Conservation (phyloP, 1,284 basidiomycete species). For the Ceratobasidium sp. region DNA sequence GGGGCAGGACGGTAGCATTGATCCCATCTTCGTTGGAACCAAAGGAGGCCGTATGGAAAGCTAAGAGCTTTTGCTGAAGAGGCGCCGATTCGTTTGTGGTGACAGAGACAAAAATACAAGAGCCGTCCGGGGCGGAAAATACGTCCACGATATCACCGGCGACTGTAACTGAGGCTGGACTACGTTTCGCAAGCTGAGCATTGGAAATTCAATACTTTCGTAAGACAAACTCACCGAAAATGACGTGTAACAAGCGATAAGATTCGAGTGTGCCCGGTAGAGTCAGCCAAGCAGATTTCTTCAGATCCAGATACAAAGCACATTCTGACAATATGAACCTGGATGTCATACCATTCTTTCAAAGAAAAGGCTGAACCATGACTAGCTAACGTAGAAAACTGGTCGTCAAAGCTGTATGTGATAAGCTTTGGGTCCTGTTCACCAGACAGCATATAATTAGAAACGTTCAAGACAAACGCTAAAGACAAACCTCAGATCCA, state of each 20-base stretch:
- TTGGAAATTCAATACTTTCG: not conserved
- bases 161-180: not conserved
- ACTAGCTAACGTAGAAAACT: not conserved
- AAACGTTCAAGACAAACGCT: not conserved
- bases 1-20: slow-evolving; percentile 51
- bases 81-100: not conserved
- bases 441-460: not conserved
- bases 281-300: slow-evolving; percentile 46
- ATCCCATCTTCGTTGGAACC: slow-evolving; percentile 64
- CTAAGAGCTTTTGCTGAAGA: slow-evolving; percentile 52
- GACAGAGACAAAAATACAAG: slow-evolving; percentile 28
- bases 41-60: slow-evolving; percentile 70
- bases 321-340: slow-evolving; percentile 16
- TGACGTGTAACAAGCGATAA: slow-evolving; percentile 40
- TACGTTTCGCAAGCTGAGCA: not conserved
- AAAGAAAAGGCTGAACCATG: not conserved
- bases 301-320: slow-evolving; percentile 45
- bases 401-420: not conserved
- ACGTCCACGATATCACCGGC: not conserved
- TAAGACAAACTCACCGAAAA: slow-evolving; percentile 26
- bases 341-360: slow-evolving; percentile 45
- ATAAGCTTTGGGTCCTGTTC: not conserved
- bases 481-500: slow-evolving; percentile 1
- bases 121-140: slow-evolving; percentile 34
- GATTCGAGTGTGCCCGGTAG: slow-evolving; percentile 41